Evolutionary conservation across 2,329 filamentous ascomycete species (phyloP).

Genomic region (Ceratocystiopsis sp.): DNA sequence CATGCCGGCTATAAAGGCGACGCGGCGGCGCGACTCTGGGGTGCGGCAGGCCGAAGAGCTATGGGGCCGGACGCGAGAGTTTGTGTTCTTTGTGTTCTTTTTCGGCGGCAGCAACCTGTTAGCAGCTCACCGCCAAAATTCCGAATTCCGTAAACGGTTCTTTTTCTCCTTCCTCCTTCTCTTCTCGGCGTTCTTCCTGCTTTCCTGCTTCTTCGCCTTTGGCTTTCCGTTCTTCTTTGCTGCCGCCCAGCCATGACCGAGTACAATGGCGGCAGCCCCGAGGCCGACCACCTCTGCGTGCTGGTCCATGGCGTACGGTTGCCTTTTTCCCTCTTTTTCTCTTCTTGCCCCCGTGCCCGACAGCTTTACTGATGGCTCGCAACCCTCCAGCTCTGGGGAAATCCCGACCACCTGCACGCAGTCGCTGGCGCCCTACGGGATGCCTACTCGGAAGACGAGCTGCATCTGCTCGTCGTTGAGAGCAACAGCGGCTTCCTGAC

Average conservation of each 20-base stretch:
- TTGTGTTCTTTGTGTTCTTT: too few species aligned
- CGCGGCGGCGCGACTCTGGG: too few species aligned
- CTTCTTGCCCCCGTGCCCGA: neutral
- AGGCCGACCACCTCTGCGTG: constrained; percentile 57
- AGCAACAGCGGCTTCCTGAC: constrained; percentile 58
- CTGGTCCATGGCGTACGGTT: constrained; percentile 60
- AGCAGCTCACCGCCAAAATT: too few species aligned
- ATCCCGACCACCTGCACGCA: constrained; percentile 53
- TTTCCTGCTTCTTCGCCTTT: too few species aligned
- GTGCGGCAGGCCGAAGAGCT: too few species aligned
- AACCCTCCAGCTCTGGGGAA: constrained; percentile 50
- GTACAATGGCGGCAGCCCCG: constrained; percentile 31
- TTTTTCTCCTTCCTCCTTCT: too few species aligned
- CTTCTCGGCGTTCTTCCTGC: too few species aligned
- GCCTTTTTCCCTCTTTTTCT: neutral
- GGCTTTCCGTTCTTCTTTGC: too few species aligned
- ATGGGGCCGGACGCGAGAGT: too few species aligned
- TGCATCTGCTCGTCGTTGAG: constrained; percentile 56
- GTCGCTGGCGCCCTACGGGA: constrained; percentile 49
- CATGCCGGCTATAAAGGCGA: too few species aligned
- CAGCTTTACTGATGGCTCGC: neutral
- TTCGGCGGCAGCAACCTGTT: too few species aligned
- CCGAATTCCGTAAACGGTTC: too few species aligned
- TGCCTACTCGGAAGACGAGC: constrained; percentile 40
- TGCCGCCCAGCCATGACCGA: constrained; percentile 18